phyloP scores from a whole-genome alignment of 2,329 filamentous ascomycete genomes.

The Fusarium xylarioides region DNA sequence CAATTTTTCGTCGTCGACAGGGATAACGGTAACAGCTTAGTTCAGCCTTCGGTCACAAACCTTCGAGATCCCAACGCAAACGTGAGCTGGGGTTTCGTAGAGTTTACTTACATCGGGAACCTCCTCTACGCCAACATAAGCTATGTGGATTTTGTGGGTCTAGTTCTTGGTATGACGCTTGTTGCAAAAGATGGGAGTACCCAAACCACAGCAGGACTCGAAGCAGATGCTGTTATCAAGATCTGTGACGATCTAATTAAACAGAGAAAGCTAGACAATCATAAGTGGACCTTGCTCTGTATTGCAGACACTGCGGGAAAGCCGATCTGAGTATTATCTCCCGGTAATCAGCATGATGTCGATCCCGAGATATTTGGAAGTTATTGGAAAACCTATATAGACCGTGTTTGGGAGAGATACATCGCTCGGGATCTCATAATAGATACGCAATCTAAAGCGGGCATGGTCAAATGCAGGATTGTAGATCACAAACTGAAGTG shows the following conservation, averaged over 20 bases:
- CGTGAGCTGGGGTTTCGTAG: constrained; percentile 60
- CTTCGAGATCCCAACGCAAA: constrained; percentile 52
- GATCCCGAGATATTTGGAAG: constrained; percentile 47
- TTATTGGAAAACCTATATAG: constrained; percentile 57
- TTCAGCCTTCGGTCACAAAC: constrained; percentile 58
- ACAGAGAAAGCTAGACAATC: constrained; percentile 50
- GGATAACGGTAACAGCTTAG: constrained; percentile 48
- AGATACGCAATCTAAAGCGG: constrained; percentile 52
- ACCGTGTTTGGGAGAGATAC: constrained; percentile 57
- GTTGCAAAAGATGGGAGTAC: neutral
- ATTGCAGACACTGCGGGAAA: constrained; percentile 47
- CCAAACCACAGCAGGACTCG: neutral
- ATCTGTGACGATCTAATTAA: constrained; percentile 47
- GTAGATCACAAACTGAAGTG: constrained; percentile 48
- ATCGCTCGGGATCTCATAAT: constrained; percentile 49
- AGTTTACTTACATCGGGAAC: constrained; percentile 48
- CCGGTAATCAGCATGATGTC: constrained; percentile 51
- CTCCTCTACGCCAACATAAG: neutral
- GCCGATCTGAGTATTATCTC: constrained; percentile 55
- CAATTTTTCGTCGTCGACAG: constrained; percentile 53
- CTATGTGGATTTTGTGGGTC: constrained; percentile 52
- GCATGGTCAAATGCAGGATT: constrained; percentile 54
- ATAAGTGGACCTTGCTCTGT: constrained; percentile 56
- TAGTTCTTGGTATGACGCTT: constrained; percentile 59
- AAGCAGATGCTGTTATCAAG: neutral